Base-by-base conservation (phyloP, 305 asterid species). In the Fraxinus sp. region DNA sequence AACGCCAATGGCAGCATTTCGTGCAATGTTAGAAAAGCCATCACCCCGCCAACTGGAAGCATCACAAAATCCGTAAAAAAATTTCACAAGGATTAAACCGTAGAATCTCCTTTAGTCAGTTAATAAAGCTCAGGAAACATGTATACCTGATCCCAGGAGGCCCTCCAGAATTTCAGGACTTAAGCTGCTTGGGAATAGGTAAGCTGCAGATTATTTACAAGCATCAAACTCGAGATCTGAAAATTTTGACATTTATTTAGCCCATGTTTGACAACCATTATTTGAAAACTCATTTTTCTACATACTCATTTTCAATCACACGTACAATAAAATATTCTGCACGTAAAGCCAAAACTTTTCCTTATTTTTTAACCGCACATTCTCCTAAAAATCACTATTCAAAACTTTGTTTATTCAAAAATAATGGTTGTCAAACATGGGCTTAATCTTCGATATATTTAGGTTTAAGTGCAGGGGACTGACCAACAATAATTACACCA, bases 1-100 rank as follows among this genome's bases (percentile, higher is more conserved):
- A 94, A 91, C 33, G 98, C 98, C 88, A 94, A 77, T 3, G 97
- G 98, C 78, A 94, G 89, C 97, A 94, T 92, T 90, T 94, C 98
- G 74, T 94, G 98, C 91, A 94, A 85, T 33, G 97, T 92, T 35
- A 92, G 88, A 80, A 92, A 92, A 70, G 97, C 97, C 97, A 91
- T 91, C 81, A 92, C 97, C 30, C 97, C 94, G 49, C 97, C 97
- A 82, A 92, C 97, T 92, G 93, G 74, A 86, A n/a, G n/a, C n/a
- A n/a, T n/a, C n/a, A n/a, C n/a, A n/a, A n/a, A n/a, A n/a, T n/a
- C n/a, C n/a, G n/a, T n/a, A n/a, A n/a, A n/a, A n/a, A n/a, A n/a
- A n/a, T n/a, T n/a, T n/a, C 30, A 16, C 8, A 28, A 73, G 22
- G 74, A 52, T 20, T 41, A 10, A 24, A 77, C 1, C n/a, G 1